Percentiles rank a stretch among this genome's conserved stretches.
phyloP scores from a whole-genome alignment of 306 rosid species.

The Begonia masoniana region DNA sequence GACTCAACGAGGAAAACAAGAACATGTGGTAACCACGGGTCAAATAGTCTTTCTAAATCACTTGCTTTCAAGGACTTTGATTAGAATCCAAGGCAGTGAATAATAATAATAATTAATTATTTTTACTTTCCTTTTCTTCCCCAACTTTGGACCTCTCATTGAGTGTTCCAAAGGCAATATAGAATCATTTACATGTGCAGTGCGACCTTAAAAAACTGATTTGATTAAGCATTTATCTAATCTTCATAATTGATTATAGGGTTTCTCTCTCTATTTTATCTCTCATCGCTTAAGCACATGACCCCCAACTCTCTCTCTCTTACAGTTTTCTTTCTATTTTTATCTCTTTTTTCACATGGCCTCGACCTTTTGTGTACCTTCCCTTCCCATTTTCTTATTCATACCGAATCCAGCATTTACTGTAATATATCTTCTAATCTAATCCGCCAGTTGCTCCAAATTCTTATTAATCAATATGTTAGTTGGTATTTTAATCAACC shows the following conservation, averaged over 20 bases:
- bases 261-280: too few species aligned
- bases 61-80: slow-evolving; percentile 23
- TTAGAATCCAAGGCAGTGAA: slow-evolving; percentile 28
- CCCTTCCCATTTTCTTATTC: not conserved
- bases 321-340: not conserved
- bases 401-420: too few species aligned
- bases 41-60: slow-evolving; percentile 10
- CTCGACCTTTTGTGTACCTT: not conserved
- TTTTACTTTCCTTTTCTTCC: not conserved
- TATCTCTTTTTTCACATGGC: not conserved
- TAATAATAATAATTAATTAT: slow-evolving; percentile 5
- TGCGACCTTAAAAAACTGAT: slow-evolving; percentile 6
- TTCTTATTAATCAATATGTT: too few species aligned
- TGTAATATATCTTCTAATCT: too few species aligned
- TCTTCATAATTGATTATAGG: too few species aligned
- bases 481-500: too few species aligned
- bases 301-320: too few species aligned
- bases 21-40: slow-evolving; percentile 11
- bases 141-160: slow-evolving; percentile 17
- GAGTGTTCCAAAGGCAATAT: slow-evolving; percentile 21
- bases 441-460: too few species aligned
- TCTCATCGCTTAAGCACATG: not conserved
- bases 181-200: slow-evolving; percentile 14
- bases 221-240: too few species aligned
- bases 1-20: not conserved